Evolutionary conservation across 805 yeast species (phyloP).

Genomic region (Millerozyma miso): DNA sequence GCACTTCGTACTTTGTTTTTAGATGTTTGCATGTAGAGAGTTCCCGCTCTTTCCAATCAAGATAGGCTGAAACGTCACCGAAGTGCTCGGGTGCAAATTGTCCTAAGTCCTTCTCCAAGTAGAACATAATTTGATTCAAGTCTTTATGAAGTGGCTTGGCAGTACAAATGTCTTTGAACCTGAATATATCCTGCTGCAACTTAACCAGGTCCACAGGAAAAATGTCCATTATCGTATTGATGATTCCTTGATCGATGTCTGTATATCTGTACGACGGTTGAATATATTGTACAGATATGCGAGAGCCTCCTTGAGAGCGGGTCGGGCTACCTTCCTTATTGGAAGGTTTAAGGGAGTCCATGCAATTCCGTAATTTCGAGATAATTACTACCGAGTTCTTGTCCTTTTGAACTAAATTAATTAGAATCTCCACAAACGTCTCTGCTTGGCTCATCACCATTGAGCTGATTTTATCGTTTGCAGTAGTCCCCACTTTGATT

Average conservation of each 20-base stretch:
- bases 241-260: slow-evolving; percentile 50
- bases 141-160: slow-evolving; percentile 38
- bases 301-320: slow-evolving; percentile 2
- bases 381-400: slow-evolving; percentile 34
- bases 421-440: slow-evolving; percentile 33
- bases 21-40: slow-evolving; percentile 18
- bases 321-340: slow-evolving; percentile 4
- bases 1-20: slow-evolving; percentile 26
- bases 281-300: slow-evolving; percentile 18
- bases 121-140: slow-evolving; percentile 27
- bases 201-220: slow-evolving; percentile 45
- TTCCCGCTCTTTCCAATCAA: slow-evolving; percentile 32
- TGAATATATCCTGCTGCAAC: slow-evolving; percentile 52
- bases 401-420: slow-evolving; percentile 33
- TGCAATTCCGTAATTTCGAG: slow-evolving; percentile 42
- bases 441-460: slow-evolving; percentile 35
- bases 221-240: slow-evolving; percentile 41
- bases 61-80: slow-evolving; percentile 17
- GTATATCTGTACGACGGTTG: slow-evolving; percentile 50
- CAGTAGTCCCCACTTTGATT: slow-evolving; percentile 34
- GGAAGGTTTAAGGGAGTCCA: slow-evolving; percentile 30
- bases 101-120: slow-evolving; percentile 38
- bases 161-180: slow-evolving; percentile 35
- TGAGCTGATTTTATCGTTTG: slow-evolving; percentile 25
- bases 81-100: slow-evolving; percentile 29